phyloP scores from a whole-genome alignment of 352 stramenopile genomes.

The Phytopythium chamaehyphon region DNA sequence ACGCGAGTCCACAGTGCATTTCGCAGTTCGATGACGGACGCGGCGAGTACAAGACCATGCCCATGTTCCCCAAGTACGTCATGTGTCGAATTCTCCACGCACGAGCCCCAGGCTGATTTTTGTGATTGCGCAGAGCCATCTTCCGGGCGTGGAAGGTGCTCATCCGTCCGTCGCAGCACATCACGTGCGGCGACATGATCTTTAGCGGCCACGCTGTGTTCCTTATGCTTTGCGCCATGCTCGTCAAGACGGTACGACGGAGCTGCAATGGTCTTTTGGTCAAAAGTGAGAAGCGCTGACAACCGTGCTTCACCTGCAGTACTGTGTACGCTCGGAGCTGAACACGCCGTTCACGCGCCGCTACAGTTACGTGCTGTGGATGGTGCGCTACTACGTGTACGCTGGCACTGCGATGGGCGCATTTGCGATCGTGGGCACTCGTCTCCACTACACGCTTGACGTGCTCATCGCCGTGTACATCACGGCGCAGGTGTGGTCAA shows the following conservation, averaged over 20 bases:
- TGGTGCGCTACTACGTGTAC: constrained; percentile 81
- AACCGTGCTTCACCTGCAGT: constrained; percentile 30
- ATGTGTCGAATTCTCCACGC: background rate
- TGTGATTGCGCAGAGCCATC: constrained; percentile 49
- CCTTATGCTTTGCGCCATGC: constrained; percentile 79
- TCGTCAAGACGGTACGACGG: constrained; percentile 61
- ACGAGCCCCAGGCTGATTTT: background rate
- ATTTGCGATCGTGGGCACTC: constrained; percentile 85
- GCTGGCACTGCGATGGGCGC: constrained; percentile 49
- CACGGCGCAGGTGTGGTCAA: constrained; percentile 79
- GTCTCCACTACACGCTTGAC: constrained; percentile 85
- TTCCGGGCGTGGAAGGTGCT: constrained; percentile 80
- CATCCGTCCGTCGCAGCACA: constrained; percentile 77
- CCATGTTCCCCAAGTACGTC: constrained; percentile 85
- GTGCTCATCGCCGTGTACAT: constrained; percentile 88
- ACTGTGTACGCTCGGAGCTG: constrained; percentile 72
- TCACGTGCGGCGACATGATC: constrained; percentile 88
- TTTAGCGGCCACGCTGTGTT: constrained; percentile 87
- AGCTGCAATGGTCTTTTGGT: background rate
- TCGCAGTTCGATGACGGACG: constrained; percentile 70
- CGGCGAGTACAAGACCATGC: constrained; percentile 74
- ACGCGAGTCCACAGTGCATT: constrained; percentile 85
- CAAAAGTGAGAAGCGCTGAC: background rate
- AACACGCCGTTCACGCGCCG: constrained; percentile 84
- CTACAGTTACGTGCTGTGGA: constrained; percentile 68